Base-by-base conservation (phyloP, 2,329 filamentous ascomycete genomes). In the Pestalotiopsis sp. region DNA sequence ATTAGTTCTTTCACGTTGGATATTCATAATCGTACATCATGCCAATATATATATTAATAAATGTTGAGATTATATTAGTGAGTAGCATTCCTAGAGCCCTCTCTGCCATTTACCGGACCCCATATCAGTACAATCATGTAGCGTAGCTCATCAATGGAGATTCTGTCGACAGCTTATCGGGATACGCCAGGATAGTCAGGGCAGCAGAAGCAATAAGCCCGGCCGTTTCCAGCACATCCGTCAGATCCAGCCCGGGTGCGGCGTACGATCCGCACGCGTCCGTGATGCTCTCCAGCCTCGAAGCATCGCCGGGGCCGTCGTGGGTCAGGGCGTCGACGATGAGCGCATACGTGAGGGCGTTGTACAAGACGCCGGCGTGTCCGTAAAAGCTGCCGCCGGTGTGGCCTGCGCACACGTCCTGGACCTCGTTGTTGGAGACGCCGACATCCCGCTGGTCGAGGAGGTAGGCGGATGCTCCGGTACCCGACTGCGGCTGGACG, bases 401-500 rank as follows among this genome's bases (percentile, higher is more conserved):
- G 49, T 77, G 75, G 0, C 75, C 77, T 0, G 75, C 70, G 72
- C 85, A 87, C 1, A 82, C 73, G 5, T 45, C 70, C 67, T 88
- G 84, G 5, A 86, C 72, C 64, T 86, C 81, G 65, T 81, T 82
- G 73, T 87, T 87, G 0, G 82, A 78, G 1, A 83, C 84, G 23
- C 69, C 84, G 4, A 85, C 81, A 6, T 73, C 75, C 7, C 80
- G 79, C 3, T 72, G 75, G 66, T 86, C 81, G 31, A 76, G 64
- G 9, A 85, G 74, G 68, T 77, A 82, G 0, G 81, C 85, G 0
- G 85, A 87, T 0, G 86, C 86, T 3, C 73, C 72, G 0, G 76
- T 76, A 11, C 84, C 86, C 25, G 70, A 70, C 74, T 87, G 82
- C 3, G 85, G 86, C 74, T 87, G 74, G 1, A 87, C 84, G 62